These are phyloP conservation scores for Lotmaria passim DNA, from an alignment of 208 protist genomes.

Conservation along the genomic window DNA sequence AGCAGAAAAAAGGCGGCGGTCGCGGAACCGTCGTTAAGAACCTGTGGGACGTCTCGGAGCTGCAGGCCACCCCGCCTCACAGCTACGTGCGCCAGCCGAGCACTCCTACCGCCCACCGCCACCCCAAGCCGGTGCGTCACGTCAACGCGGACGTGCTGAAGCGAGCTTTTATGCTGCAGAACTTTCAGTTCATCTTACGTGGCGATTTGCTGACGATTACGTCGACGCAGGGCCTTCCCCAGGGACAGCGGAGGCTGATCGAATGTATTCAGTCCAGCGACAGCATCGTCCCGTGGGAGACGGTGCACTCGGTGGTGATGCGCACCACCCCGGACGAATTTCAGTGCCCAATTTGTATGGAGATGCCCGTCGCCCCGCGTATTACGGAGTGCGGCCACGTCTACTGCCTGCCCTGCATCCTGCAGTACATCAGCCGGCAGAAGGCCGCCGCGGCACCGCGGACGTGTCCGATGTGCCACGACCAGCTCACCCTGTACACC, in stretches of 20 bases:
- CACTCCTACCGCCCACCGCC: conserved; percentile 24
- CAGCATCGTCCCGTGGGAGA: conserved; percentile 72
- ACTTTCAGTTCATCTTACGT: conserved; percentile 90
- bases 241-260: conserved; percentile 61
- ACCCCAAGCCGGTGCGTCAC: conserved; percentile 32
- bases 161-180: conserved; percentile 85
- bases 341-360: conserved; percentile 87
- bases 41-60: conserved; percentile 30
- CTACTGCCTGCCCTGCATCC: conserved; percentile 81
- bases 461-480: conserved; percentile 81
- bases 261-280: conserved; percentile 67
- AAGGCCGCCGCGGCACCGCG: conserved; percentile 53
- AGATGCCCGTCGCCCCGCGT: conserved; percentile 64
- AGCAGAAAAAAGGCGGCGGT: conserved; percentile 34
- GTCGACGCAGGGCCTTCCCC: conserved; percentile 45
- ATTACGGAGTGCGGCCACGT: conserved; percentile 89
- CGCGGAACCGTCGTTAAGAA: conserved; percentile 37
- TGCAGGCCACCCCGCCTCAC: conserved; percentile 6
- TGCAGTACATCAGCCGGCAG: conserved; percentile 67
- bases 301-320: conserved; percentile 82
- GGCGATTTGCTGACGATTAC: conserved; percentile 56
- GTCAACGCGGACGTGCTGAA: conserved; percentile 58
- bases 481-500: conserved; percentile 43
- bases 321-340: conserved; percentile 74
- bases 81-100: conserved; percentile 8